phyloP scores from a whole-genome alignment of 495 filamentous ascomycete genomes.

The Penicillium argentinense region DNA sequence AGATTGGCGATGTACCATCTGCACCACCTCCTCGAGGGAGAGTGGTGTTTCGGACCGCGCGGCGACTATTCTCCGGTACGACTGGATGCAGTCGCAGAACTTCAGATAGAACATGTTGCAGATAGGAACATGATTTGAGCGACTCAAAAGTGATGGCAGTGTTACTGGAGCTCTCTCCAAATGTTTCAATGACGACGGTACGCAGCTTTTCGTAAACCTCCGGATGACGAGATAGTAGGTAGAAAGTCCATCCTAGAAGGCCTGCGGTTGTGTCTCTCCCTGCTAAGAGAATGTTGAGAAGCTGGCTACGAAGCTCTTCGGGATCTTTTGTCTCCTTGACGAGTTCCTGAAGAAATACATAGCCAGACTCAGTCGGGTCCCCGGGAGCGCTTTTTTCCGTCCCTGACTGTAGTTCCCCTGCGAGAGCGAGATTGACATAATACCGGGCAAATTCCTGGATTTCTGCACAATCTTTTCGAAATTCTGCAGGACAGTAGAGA shows the following conservation, averaged over 20 bases:
- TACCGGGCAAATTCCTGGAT: not conserved
- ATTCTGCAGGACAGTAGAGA: not conserved
- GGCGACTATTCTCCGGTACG: conserved; percentile 55
- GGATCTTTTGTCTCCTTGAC: conserved; percentile 36
- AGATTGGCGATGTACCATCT: conserved; percentile 50
- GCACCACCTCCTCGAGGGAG: conserved; percentile 68
- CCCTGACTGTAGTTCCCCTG: conserved; percentile 25
- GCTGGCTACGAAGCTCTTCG: conserved; percentile 55
- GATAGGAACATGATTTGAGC: conserved; percentile 50
- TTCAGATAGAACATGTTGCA: conserved; percentile 53
- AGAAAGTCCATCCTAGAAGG: conserved; percentile 59
- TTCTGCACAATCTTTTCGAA: not conserved
- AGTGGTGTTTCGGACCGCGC: conserved; percentile 49
- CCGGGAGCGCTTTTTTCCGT: conserved; percentile 14
- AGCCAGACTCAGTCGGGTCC: conserved; percentile 22
- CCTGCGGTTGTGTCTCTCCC: conserved; percentile 63
- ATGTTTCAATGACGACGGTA: conserved; percentile 46
- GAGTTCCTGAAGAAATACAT: conserved; percentile 44
- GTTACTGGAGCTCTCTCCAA: conserved; percentile 34
- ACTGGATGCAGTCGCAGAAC: conserved; percentile 56
- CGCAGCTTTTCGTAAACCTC: conserved; percentile 51
- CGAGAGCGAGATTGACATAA: conserved; percentile 12
- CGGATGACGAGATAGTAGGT: conserved; percentile 58
- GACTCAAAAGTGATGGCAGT: conserved; percentile 36
- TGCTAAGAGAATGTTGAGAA: conserved; percentile 54